These are phyloP conservation scores for Hypomontagnella monticulosa DNA, from an alignment of 495 filamentous ascomycete genomes.

Conservation along the genomic window DNA sequence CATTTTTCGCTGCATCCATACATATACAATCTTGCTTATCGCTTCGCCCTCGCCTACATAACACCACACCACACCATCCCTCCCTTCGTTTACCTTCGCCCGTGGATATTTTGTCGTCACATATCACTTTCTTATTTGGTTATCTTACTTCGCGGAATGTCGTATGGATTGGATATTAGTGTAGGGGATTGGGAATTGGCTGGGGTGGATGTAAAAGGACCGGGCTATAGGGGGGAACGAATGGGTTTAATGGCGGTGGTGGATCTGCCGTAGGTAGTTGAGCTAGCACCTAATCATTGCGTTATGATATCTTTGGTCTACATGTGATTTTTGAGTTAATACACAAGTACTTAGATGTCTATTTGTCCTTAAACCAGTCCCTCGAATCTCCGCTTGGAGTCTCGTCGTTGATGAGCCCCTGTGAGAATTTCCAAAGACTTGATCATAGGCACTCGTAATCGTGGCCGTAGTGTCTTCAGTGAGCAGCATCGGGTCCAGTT, in stretches of 20 bases:
- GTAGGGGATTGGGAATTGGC: slow-evolving; percentile 21
- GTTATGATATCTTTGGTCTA: slow-evolving; percentile 5
- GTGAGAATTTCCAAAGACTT: too few species aligned
- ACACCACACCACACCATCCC: slow-evolving; percentile 2
- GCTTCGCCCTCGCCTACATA: slow-evolving; percentile 3
- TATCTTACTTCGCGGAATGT: slow-evolving; percentile 18
- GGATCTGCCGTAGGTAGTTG: slow-evolving; percentile 23
- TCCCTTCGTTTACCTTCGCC: slow-evolving; percentile 4
- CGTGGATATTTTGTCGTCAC: slow-evolving; percentile 5
- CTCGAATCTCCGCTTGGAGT: background rate
- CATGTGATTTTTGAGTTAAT: too few species aligned
- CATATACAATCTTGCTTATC: background rate
- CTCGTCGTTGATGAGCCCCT: too few species aligned
- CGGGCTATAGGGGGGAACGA: background rate
- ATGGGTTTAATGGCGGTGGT: slow-evolving; percentile 10
- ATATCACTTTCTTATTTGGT: slow-evolving; percentile 13
- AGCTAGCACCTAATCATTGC: slow-evolving; percentile 6
- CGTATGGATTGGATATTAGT: slow-evolving; percentile 26
- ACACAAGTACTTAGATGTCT: too few species aligned
- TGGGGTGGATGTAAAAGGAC: slow-evolving; percentile 4
- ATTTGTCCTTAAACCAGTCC: background rate
- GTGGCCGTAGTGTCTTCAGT: slow-evolving; percentile 9
- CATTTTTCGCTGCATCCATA: slow-evolving; percentile 16
- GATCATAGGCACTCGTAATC: too few species aligned
- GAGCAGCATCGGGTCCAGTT: slow-evolving; percentile 49